Evolutionary conservation across 2,329 filamentous ascomycete species (phyloP), one percentile per base, ranked within the genome.

Genomic region (Penicillium sumatraense): DNA sequence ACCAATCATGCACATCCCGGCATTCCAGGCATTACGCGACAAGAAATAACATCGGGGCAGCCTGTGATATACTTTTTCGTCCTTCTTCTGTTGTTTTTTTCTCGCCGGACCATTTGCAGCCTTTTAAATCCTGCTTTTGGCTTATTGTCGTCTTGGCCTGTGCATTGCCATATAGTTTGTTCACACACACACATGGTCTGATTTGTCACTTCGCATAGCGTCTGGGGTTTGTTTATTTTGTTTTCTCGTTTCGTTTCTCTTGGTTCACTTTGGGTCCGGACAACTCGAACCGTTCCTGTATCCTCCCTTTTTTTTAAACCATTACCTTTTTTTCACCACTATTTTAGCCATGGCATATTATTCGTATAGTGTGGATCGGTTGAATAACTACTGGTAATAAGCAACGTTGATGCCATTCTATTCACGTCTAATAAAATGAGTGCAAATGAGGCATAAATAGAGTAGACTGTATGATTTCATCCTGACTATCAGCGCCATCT

Each of bases 141-240:
- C 51, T 16, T 33, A n/a, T 42, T 36, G 44, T 51, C 47, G 29
- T 35, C 51, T 36, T 49, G 44, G 36, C 49, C 44, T 53, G 50
- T 61, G 58, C 48, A 51, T 51, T 56, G 58, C 59, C 57, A 59
- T 66, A 59, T 65, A 61, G 54, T 51, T 49, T 63, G 49, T 56
- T 58, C 38, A 41, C 58, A 54, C 38, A 41, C 58, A 54, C 60
- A 62, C 55, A 60, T 60, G 61, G 57, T 62, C 67, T 69, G 59
- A 63, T 69, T 69, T 68, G 48, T 62, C 60, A 62, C 59, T 66
- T 70, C 63, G 71, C 71, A 73, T 73, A 73, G 71, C 71, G 70
- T 63, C 62, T 66, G 71, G 69, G 70, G 69, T 71, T 69, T 60
- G 45, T 44, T 56, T 58, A n/a, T 53, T 63, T 62, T 61, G 55